Conservation (phyloP, 2,329 filamentous ascomycete species). For the Penicillium sp. region DNA sequence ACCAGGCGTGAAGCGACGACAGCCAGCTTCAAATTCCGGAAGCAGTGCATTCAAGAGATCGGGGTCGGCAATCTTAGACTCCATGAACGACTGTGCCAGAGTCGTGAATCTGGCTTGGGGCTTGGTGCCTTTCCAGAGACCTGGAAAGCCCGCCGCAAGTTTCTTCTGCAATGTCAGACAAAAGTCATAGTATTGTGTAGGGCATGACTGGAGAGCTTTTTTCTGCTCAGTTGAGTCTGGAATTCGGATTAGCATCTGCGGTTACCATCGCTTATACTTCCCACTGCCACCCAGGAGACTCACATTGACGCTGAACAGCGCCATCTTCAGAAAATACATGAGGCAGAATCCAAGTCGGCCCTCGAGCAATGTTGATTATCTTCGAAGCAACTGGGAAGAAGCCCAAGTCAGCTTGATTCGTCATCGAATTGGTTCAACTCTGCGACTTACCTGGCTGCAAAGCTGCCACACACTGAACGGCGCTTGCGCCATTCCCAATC, state of each 20-base stretch:
- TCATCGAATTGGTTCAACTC: neutral
- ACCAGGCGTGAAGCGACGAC: conserved; percentile 10
- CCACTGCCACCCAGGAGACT: too few species aligned
- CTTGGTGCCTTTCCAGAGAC: conserved; percentile 6
- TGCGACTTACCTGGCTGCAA: conserved; percentile 6
- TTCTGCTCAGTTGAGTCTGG: conserved; percentile 5
- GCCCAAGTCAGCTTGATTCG: neutral
- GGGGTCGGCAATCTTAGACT: conserved; percentile 3
- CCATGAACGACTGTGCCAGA: conserved; percentile 6
- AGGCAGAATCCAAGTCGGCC: conserved; percentile 8
- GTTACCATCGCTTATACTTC: too few species aligned
- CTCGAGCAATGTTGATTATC: conserved; percentile 8
- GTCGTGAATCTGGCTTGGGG: conserved; percentile 6
- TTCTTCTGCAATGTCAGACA: conserved; percentile 1
- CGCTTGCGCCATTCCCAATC: conserved; percentile 9
- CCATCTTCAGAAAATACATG: conserved; percentile 6
- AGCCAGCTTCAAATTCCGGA: conserved; percentile 11
- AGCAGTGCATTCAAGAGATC: neutral
- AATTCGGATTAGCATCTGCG: neutral
- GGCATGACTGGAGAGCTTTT: neutral
- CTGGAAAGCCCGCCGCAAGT: conserved; percentile 4
- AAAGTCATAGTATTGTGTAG: conserved; percentile 3
- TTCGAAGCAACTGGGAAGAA: neutral
- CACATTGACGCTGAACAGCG: conserved; percentile 6
- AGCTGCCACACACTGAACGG: conserved; percentile 7